phyloP scores from a whole-genome alignment of 2,329 filamentous ascomycete genomes.

The Apiospora arundinis region DNA sequence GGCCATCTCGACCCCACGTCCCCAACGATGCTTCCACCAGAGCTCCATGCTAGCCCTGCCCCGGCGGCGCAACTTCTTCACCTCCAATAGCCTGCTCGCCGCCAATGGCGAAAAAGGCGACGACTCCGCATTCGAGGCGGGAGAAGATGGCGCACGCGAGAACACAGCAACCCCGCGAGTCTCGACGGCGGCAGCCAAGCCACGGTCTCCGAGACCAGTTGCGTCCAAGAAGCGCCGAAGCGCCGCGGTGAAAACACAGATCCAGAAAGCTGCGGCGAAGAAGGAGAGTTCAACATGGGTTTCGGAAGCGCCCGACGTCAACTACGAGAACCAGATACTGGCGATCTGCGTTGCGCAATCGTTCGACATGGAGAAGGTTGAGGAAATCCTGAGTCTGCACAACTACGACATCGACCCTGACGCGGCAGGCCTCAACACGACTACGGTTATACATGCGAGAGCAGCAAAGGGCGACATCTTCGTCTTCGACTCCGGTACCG shows the following conservation, averaged over 20 bases:
- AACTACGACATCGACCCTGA: constrained; percentile 69
- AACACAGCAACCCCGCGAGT: not conserved
- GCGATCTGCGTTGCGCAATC: constrained; percentile 68
- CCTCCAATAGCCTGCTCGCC: constrained; percentile 64
- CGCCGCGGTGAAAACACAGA: constrained; percentile 76
- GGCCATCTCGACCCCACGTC: constrained; percentile 37
- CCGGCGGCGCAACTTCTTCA: constrained; percentile 68
- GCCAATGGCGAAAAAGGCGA: constrained; percentile 43
- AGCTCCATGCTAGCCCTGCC: constrained; percentile 52
- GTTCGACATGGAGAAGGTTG: constrained; percentile 68
- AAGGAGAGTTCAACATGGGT: constrained; percentile 32
- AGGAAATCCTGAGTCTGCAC: constrained; percentile 62
- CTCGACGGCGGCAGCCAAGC: constrained; percentile 41
- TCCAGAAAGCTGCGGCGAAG: constrained; percentile 42
- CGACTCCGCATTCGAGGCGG: constrained; percentile 19
- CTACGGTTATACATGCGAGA: constrained; percentile 68
- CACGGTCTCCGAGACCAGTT: constrained; percentile 52
- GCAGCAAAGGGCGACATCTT: constrained; percentile 83
- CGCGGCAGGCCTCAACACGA: constrained; percentile 63
- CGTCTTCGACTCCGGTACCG: constrained; percentile 91
- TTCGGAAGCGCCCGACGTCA: constrained; percentile 30
- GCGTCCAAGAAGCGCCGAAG: constrained; percentile 76
- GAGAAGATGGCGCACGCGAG: constrained; percentile 28
- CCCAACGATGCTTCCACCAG: constrained; percentile 52
- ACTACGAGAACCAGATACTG: constrained; percentile 53